Conservation (phyloP, 2,329 filamentous ascomycete species). For the Fusarium sp. region DNA sequence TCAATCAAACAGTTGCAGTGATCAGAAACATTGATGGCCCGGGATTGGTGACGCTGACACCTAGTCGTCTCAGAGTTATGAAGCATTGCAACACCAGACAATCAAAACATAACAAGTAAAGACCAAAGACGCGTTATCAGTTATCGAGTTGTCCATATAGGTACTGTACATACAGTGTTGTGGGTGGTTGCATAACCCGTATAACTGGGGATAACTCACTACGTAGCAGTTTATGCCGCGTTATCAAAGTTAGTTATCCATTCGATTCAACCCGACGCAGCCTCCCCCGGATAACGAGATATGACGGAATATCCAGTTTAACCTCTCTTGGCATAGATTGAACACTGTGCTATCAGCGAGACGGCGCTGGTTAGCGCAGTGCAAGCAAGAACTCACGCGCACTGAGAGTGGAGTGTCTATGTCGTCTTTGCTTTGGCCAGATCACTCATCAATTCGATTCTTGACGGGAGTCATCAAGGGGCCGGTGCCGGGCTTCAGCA, state of each 20-base stretch:
- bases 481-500: constrained; percentile 38
- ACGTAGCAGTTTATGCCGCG: constrained; percentile 1
- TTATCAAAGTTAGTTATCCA: constrained; percentile 24
- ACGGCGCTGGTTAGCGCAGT: constrained; percentile 24
- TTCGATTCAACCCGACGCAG: constrained; percentile 10
- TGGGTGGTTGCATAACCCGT: constrained; percentile 25
- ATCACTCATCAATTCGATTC: constrained; percentile 17
- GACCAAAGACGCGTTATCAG: constrained; percentile 28
- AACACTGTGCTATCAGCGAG: constrained; percentile 36
- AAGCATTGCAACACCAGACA: constrained; percentile 34
- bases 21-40: constrained; percentile 37
- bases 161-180: constrained; percentile 27
- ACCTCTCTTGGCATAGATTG: constrained; percentile 29
- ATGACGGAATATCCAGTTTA: constrained; percentile 41
- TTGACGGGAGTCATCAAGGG: constrained; percentile 39
- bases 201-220: constrained; percentile 1
- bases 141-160: constrained; percentile 8
- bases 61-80: constrained; percentile 42
- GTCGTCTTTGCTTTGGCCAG: constrained; percentile 10
- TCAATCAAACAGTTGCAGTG: constrained; percentile 39
- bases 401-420: constrained; percentile 31
- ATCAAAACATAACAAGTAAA: constrained; percentile 40
- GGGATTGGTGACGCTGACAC: constrained; percentile 40
- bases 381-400: constrained; percentile 27
- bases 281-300: constrained; percentile 12